A percentile compares a stretch with the other conserved stretches of the same genome.
These are phyloP conservation scores for Aspergillus ochraceus DNA, from an alignment of 2,329 filamentous ascomycete genomes.

Conservation along the genomic window DNA sequence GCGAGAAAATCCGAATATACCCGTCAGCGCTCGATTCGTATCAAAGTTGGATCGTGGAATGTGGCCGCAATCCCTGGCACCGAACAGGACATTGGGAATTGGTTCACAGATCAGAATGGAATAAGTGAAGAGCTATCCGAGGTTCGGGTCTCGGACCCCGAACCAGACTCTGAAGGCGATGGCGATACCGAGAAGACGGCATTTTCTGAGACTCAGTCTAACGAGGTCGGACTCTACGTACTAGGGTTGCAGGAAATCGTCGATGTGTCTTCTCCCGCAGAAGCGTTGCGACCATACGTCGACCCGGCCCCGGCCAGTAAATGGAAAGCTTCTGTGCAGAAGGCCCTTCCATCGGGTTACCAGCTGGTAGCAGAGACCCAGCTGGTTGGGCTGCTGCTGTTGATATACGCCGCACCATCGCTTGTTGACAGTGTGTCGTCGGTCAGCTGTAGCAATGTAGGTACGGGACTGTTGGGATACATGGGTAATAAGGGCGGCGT, in stretches of 20 bases:
- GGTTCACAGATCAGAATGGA: slow-evolving; percentile 81
- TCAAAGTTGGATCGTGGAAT: slow-evolving; percentile 96
- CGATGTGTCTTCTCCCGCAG: slow-evolving; percentile 75
- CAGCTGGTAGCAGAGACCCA: slow-evolving; percentile 76
- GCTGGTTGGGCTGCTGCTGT: slow-evolving; percentile 77
- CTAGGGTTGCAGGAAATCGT: slow-evolving; percentile 91
- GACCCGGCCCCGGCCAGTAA: slow-evolving; percentile 70
- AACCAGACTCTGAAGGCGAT: slow-evolving; percentile 9
- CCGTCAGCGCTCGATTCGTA: slow-evolving; percentile 68
- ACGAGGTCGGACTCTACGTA: slow-evolving; percentile 84
- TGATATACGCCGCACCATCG: slow-evolving; percentile 81
- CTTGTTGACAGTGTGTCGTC: slow-evolving; percentile 74
- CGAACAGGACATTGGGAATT: slow-evolving; percentile 81
- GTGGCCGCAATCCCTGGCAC: slow-evolving; percentile 81
- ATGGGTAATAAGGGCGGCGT: slow-evolving; percentile 96
- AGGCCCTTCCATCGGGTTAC: slow-evolving; percentile 75
- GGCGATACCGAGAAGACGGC: slow-evolving; percentile 7
- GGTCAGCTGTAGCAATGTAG: slow-evolving; percentile 78
- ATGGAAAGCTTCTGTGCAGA: slow-evolving; percentile 77
- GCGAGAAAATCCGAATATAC: slow-evolving; percentile 78
- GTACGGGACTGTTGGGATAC: slow-evolving; percentile 87
- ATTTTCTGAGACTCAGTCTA: slow-evolving; percentile 36
- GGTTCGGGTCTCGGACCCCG: slow-evolving; percentile 37
- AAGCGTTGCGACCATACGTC: slow-evolving; percentile 74
- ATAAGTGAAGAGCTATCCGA: slow-evolving; percentile 64